Evolutionary conservation across 495 filamentous ascomycete genomes (phyloP), one percentile per base, ranked within the genome.

Genomic region (Cetradonia linearis): DNA sequence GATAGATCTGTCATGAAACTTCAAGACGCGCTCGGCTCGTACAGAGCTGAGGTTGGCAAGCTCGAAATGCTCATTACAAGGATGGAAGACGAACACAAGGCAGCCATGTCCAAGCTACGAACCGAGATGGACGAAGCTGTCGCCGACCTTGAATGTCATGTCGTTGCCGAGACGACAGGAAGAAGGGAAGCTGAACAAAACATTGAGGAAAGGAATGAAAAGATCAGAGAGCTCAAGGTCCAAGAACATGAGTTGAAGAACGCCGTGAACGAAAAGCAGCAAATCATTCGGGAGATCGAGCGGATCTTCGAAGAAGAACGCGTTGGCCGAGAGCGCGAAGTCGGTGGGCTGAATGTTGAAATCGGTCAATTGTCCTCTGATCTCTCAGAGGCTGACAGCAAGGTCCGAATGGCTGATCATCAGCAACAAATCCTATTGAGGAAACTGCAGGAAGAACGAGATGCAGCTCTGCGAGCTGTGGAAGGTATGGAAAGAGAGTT

Each of bases 31-130:
- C 76, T 88, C 0, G 74, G 81, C 20, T 76, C 76, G 14, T 91
- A 91, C 65, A 74, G 78, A 10, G 70, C 76, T 9, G 89, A 94
- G 58, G 75, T 88, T 3, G 72, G 72, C 20, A 73, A 77, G 50
- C 76, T 90, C 0, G 84, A 90, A 68, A 61, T 67, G 2, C 73
- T 89, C 9, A 78, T 90, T 40, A 74, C 71, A 30, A 69, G 68
- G 1, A 70, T 89, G 57, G 87, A 91, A 63, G 63, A 68, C 13
- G 80, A 87, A 31, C 77, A 83, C 27, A 40, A 66, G 0, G 66
- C 62, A 1, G 61, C 64, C 56, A 74, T 68, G 42, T 65, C 66
- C 18, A 62, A 62, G n/a, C 58, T 71, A 58, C 70, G 66, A 30
- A 67, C 63, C 33, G 70, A 69, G 36, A 69, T 73, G 46, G 63